A percentile compares a stretch with the other conserved stretches of the same genome.
phyloP scores from a whole-genome alignment of 1,284 basidiomycete genomes.

The Irpex rosettiformis region DNA sequence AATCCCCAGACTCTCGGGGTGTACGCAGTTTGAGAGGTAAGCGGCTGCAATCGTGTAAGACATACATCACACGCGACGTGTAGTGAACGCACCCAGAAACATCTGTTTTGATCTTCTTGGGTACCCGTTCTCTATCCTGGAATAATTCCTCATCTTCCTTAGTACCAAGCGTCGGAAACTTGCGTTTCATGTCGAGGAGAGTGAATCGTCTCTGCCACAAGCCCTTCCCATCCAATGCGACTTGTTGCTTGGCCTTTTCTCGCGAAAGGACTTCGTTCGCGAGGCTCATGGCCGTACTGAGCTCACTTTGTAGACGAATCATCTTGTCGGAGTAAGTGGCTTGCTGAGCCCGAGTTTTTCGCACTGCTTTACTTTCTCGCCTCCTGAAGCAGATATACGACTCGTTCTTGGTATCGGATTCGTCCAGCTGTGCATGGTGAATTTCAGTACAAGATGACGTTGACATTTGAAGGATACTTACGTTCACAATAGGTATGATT shows the following conservation, averaged over 20 bases:
- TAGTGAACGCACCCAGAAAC: constrained; percentile 36
- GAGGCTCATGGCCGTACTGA: constrained; percentile 71
- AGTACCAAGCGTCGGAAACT: constrained; percentile 63
- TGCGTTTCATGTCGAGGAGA: constrained; percentile 79
- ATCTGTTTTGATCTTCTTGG: constrained; percentile 51
- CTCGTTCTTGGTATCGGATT: constrained; percentile 86
- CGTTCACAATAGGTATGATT: constrained; percentile 31
- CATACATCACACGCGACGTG: constrained; percentile 1
- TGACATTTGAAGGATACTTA: constrained; percentile 19
- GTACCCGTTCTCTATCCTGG: constrained; percentile 68
- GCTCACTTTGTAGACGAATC: constrained; percentile 75
- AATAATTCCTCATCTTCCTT: constrained; percentile 84
- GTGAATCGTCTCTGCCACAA: constrained; percentile 81
- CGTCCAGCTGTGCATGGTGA: constrained; percentile 64
- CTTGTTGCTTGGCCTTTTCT: constrained; percentile 73
- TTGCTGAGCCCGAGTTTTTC: constrained; percentile 93
- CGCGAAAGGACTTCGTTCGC: constrained; percentile 68
- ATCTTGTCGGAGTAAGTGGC: constrained; percentile 87
- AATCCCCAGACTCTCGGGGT: constrained; percentile 37
- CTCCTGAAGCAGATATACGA: constrained; percentile 98
- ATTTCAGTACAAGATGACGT: not conserved
- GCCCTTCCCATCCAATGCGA: constrained; percentile 52
- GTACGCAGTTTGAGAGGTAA: constrained; percentile 48
- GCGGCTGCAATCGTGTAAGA: constrained; percentile 32
- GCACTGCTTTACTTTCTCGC: constrained; percentile 90